Percentiles rank a stretch among this genome's conserved stretches.
phyloP scores from a whole-genome alignment of 1,284 basidiomycete species.

The Kalmanozyma brasiliensis region DNA sequence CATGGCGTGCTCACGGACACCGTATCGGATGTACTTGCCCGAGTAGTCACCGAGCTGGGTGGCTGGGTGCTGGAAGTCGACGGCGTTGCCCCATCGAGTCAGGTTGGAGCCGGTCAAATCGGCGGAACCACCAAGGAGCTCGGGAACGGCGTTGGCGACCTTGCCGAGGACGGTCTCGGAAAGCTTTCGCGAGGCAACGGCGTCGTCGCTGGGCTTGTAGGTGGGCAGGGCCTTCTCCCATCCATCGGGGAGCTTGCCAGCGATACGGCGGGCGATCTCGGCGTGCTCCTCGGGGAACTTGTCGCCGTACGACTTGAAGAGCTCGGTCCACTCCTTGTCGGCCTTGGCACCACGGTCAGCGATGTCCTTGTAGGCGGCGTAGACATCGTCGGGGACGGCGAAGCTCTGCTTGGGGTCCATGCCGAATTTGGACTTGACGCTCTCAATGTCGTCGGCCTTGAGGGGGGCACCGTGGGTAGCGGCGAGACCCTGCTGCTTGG shows the following conservation, averaged over 20 bases:
- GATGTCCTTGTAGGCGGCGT: constrained; percentile 76
- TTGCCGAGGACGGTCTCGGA: constrained; percentile 88
- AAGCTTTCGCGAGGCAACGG: constrained; percentile 89
- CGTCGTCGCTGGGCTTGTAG: constrained; percentile 82
- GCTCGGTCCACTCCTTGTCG: constrained; percentile 80
- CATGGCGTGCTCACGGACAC: constrained; percentile 98
- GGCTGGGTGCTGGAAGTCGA: constrained; percentile 88
- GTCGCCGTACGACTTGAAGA: constrained; percentile 78
- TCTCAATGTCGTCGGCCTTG: constrained; percentile 88
- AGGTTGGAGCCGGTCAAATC: constrained; percentile 93
- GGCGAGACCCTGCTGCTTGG: constrained; percentile 89
- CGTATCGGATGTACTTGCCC: constrained; percentile 92
- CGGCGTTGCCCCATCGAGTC: constrained; percentile 80
- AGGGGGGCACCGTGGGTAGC: constrained; percentile 91
- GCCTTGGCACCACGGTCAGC: constrained; percentile 79
- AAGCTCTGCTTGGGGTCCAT: constrained; percentile 84
- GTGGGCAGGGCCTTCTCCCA: constrained; percentile 89
- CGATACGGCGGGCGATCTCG: constrained; percentile 84
- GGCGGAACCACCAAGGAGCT: constrained; percentile 83
- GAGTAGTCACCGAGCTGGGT: constrained; percentile 85
- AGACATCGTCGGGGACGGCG: constrained; percentile 80
- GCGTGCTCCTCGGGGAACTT: constrained; percentile 85
- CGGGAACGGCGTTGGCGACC: constrained; percentile 80
- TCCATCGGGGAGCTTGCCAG: constrained; percentile 81
- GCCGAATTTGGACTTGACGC: constrained; percentile 85